Base-by-base conservation (phyloP, 2,329 filamentous ascomycete genomes). In the Arthrobotrys conoides region DNA sequence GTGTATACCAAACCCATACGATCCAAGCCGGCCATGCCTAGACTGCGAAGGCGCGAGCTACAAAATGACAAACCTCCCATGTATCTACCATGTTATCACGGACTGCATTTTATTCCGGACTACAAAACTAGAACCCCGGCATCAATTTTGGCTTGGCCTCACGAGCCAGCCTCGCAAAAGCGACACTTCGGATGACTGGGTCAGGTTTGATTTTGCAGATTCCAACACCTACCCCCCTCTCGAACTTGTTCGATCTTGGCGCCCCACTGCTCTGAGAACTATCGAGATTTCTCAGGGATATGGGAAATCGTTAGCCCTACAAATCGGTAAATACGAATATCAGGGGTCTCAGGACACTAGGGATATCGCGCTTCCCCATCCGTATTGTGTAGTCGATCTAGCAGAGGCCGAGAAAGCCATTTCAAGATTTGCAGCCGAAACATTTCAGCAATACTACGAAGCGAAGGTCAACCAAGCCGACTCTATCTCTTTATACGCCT, bases 271-370 rank as follows among this genome's bases (percentile, higher is more conserved):
- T 8, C n/a, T 18, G 1, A 18, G 18, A 48, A 48, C 44, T 18
- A 48, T 48, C 44, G 44, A 48, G 44, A 48, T 48, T 48, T 48
- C 44, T 48, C 44, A 48, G 44, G 44, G 44, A 48, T 48, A 48
- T 48, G 44, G 44, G 44, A 48, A 18, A 14, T 18, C 44, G 44
- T 48, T 48, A 14, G 44, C 44, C 8, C 44, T 48, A 18, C 14
- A 48, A 18, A 18, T 48, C 44, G 10, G 44, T 48, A 48, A 18
- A 18, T 48, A 48, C 18, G 44, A 48, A 48, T 14, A 5, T 48
- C n/a, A n/a, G 8, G 44, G n/a, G 14, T 14, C 44, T 18, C 44
- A 48, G 5, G n/a, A n/a, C 44, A 18, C 3, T 14, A 8, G 18
- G 3, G 18, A 48, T 18, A 18, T 8, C n/a, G 14, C 16, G 18